Conservation (phyloP, 1,284 basidiomycete species). For the Golubevia sp. region DNA sequence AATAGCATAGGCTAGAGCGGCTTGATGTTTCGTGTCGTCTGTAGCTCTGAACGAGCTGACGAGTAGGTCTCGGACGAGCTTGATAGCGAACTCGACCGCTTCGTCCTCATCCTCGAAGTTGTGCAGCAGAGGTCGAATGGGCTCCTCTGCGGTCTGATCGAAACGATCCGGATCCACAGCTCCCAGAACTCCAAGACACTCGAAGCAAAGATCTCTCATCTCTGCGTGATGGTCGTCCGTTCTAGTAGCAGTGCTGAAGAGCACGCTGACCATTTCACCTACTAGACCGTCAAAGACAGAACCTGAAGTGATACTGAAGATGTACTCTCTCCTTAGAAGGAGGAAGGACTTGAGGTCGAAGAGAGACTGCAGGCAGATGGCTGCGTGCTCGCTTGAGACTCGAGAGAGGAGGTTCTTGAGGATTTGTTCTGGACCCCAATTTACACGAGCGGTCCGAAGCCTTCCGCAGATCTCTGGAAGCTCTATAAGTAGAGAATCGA, state of each 20-base stretch:
- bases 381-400: slow-evolving; percentile 78
- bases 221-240: slow-evolving; percentile 68
- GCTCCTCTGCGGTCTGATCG: slow-evolving; percentile 70
- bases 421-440: slow-evolving; percentile 65
- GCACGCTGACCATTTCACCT: slow-evolving; percentile 72
- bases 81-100: slow-evolving; percentile 78
- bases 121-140: slow-evolving; percentile 74
- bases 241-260: slow-evolving; percentile 75
- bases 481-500: slow-evolving; percentile 63
- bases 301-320: slow-evolving; percentile 36
- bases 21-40: slow-evolving; percentile 90
- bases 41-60: slow-evolving; percentile 92
- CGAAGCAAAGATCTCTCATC: slow-evolving; percentile 72
- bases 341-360: slow-evolving; percentile 71
- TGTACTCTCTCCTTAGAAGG: slow-evolving; percentile 22
- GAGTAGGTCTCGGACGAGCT: slow-evolving; percentile 83
- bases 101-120: slow-evolving; percentile 85
- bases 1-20: slow-evolving; percentile 84
- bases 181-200: slow-evolving; percentile 91
- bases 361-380: slow-evolving; percentile 77
- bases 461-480: slow-evolving; percentile 51
- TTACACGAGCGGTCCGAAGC: slow-evolving; percentile 39
- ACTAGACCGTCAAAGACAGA: slow-evolving; percentile 80
- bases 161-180: slow-evolving; percentile 95
- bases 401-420: slow-evolving; percentile 77